Conservation (phyloP, 768 basidiomycete genomes). For the Pleurotus tuoliensis region DNA sequence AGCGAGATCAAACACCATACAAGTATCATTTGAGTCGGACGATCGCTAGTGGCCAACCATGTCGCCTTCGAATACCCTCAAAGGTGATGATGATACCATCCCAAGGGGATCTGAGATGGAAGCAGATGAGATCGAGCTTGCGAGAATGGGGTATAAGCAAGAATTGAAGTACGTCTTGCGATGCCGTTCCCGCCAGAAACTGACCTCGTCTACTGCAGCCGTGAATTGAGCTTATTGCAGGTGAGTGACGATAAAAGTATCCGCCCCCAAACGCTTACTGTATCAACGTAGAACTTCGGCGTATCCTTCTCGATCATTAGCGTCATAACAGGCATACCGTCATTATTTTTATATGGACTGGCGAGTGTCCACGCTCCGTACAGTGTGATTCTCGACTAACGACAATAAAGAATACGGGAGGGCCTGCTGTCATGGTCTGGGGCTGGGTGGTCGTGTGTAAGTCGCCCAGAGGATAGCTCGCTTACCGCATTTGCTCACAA, state of each 20-base stretch:
- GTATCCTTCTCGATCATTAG: constrained; percentile 77
- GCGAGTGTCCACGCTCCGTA: constrained; percentile 33
- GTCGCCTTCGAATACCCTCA: constrained; percentile 7
- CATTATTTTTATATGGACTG: constrained; percentile 65
- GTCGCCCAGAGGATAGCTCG: constrained; percentile 16
- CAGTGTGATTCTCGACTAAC: not conserved
- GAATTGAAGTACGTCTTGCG: constrained; percentile 48
- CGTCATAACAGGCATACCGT: constrained; percentile 68
- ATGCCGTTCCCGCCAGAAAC: not conserved
- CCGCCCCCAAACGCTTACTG: too few relatives aligned
- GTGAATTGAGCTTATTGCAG: constrained; percentile 61
- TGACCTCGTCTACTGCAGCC: constrained; percentile 29
- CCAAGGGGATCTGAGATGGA: constrained; percentile 22
- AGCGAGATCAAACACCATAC: not conserved
- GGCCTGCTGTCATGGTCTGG: constrained; percentile 77
- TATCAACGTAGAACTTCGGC: constrained; percentile 56
- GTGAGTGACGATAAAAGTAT: constrained; percentile 22
- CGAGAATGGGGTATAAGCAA: constrained; percentile 71
- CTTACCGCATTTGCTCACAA: not conserved
- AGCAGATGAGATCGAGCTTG: constrained; percentile 58
- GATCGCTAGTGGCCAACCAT: not conserved
- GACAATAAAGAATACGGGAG: constrained; percentile 58
- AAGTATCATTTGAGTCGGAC: not conserved
- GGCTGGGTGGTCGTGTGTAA: constrained; percentile 63
- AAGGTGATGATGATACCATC: constrained; percentile 5